These are phyloP conservation scores for Neofusicoccum umdonicola DNA, from an alignment of 2,329 filamentous ascomycete genomes.

Conservation along the genomic window DNA sequence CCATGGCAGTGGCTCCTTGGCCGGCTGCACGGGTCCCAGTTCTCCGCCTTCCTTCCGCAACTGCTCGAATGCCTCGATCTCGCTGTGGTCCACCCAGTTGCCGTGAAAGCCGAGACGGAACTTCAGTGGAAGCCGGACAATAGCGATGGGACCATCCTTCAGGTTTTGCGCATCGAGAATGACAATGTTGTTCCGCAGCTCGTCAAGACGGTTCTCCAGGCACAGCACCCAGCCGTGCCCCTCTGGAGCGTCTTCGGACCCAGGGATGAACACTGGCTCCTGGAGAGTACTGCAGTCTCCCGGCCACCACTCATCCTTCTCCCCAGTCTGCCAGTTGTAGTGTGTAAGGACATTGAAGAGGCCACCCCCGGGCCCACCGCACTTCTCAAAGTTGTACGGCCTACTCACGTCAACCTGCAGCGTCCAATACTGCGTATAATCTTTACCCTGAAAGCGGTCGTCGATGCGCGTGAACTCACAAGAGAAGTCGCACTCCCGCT, in stretches of 20 bases:
- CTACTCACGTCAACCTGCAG: constrained; percentile 36
- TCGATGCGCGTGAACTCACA: constrained; percentile 48
- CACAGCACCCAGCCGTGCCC: constrained; percentile 52
- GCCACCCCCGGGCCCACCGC: constrained; percentile 30
- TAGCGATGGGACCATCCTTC: constrained; percentile 37
- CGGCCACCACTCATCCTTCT: constrained; percentile 34
- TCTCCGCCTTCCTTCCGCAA: constrained; percentile 28
- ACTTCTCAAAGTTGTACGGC: constrained; percentile 33
- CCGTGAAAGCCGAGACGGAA: constrained; percentile 32
- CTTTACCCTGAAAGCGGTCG: constrained; percentile 41
- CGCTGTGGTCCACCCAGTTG: constrained; percentile 31
- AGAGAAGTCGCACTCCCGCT: constrained; percentile 34
- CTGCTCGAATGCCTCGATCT: constrained; percentile 31
- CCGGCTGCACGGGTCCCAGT: constrained; percentile 27
- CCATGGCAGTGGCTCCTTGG: constrained; percentile 29
- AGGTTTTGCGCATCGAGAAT: constrained; percentile 44
- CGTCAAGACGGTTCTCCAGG: constrained; percentile 42
- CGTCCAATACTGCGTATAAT: constrained; percentile 42
- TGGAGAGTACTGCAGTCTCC: constrained; percentile 46
- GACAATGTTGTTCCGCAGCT: constrained; percentile 41
- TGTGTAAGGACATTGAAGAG: constrained; percentile 36
- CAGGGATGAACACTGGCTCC: constrained; percentile 55
- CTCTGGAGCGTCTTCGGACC: constrained; percentile 39
- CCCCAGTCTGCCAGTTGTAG: constrained; percentile 31
- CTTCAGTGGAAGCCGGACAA: constrained; percentile 41